phyloP scores from a whole-genome alignment of 805 yeast species.

The Metschnikowia dekortorum region DNA sequence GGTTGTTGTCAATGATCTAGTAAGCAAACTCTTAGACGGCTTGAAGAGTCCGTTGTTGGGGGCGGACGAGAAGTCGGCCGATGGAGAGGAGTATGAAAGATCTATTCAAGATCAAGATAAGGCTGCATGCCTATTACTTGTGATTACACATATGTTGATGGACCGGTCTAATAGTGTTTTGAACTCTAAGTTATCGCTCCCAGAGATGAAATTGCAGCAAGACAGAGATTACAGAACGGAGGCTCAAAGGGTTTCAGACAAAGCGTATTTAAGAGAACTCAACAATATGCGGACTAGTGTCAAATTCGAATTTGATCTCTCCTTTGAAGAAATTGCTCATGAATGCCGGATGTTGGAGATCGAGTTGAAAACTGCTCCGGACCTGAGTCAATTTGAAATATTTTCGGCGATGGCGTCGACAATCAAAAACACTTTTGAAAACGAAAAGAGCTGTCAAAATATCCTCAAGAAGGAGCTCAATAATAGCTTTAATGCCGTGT shows the following conservation, averaged over 20 bases:
- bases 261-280: slow-evolving; percentile 21
- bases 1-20: slow-evolving; percentile 47
- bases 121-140: slow-evolving; percentile 54
- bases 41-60: slow-evolving; percentile 47
- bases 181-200: slow-evolving; percentile 5
- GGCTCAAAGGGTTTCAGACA: slow-evolving; percentile 23
- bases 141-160: slow-evolving; percentile 43
- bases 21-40: slow-evolving; percentile 37
- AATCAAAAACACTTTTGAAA: slow-evolving; percentile 33
- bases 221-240: slow-evolving; percentile 19
- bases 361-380: slow-evolving; percentile 21
- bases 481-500: slow-evolving; percentile 55
- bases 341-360: slow-evolving; percentile 19
- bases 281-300: slow-evolving; percentile 20
- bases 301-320: slow-evolving; percentile 26
- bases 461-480: slow-evolving; percentile 45
- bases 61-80: slow-evolving; percentile 43
- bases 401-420: slow-evolving; percentile 19
- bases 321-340: slow-evolving; percentile 30
- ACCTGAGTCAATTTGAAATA: slow-evolving; percentile 12
- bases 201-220: slow-evolving; percentile 12
- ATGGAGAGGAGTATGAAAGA: slow-evolving; percentile 74
- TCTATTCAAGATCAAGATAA: slow-evolving; percentile 74
- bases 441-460: slow-evolving; percentile 40
- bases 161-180: slow-evolving; percentile 27